phyloP scores from a whole-genome alignment of 805 yeast species.

The Ogataea corticis region DNA sequence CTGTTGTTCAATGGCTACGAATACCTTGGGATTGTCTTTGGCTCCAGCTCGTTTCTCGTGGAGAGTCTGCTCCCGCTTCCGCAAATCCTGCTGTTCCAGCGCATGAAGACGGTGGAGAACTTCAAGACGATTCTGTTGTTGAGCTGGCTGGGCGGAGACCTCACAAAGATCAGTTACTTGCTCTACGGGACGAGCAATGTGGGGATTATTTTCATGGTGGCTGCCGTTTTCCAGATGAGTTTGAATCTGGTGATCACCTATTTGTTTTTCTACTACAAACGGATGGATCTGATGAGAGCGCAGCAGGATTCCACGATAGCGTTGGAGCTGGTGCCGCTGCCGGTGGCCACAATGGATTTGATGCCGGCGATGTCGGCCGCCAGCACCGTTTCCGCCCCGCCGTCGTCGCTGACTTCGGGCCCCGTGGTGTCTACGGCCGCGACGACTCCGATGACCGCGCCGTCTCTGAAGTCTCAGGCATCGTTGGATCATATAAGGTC shows the following conservation, averaged over 20 bases:
- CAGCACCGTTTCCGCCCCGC: slow-evolving; percentile 9
- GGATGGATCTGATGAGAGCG: slow-evolving; percentile 18
- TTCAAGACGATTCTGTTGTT: slow-evolving; percentile 73
- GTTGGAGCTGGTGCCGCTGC: slow-evolving; percentile 3
- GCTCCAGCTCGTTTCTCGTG: slow-evolving; percentile 50
- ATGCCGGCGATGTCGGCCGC: slow-evolving; percentile 5
- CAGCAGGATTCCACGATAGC: slow-evolving; percentile 7
- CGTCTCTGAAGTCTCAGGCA: slow-evolving; percentile 10
- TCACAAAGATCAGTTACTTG: slow-evolving; percentile 71
- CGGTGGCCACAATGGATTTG: not conserved
- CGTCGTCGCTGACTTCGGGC: slow-evolving; percentile 7
- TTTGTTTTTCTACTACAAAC: slow-evolving; percentile 67
- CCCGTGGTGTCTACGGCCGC: slow-evolving; percentile 10
- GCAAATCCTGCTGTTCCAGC: slow-evolving; percentile 67
- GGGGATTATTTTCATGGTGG: slow-evolving; percentile 61
- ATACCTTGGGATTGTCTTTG: slow-evolving; percentile 32
- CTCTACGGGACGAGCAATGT: slow-evolving; percentile 75
- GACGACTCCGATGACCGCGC: slow-evolving; percentile 16
- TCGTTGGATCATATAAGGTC: slow-evolving; percentile 18
- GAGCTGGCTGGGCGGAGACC: slow-evolving; percentile 90
- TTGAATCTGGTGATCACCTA: slow-evolving; percentile 72
- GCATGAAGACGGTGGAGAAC: slow-evolving; percentile 70
- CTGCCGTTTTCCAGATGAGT: slow-evolving; percentile 76
- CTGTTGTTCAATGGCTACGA: slow-evolving; percentile 26
- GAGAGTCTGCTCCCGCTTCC: slow-evolving; percentile 78